A percentile compares a stretch with the other conserved stretches of the same genome.
phyloP scores from a whole-genome alignment of 495 filamentous ascomycete species.

The Bacidia gigantensis region DNA sequence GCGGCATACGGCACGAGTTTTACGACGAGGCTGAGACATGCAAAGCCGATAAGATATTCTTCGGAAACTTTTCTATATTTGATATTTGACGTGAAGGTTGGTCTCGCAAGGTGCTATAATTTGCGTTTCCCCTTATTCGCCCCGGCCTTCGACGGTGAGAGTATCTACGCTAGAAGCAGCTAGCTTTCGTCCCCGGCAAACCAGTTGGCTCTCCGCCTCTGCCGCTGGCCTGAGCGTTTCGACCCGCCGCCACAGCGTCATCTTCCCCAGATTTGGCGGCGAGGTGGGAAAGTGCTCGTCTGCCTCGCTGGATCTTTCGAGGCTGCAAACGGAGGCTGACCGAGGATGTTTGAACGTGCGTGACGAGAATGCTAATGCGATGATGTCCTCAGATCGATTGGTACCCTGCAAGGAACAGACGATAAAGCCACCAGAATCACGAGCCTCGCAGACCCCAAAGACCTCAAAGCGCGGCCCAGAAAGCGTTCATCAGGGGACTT shows the following conservation, averaged over 20 bases:
- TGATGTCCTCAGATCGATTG: too few species aligned
- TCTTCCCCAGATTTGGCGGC: neutral
- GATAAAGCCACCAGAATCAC: neutral
- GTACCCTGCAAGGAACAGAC: neutral
- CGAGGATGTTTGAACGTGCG: neutral
- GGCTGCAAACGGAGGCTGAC: neutral
- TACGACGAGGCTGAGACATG: too few species aligned
- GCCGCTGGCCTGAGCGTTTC: constrained; percentile 1
- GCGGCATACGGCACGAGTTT: too few species aligned
- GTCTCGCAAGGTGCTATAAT: too few species aligned
- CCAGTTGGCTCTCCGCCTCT: neutral
- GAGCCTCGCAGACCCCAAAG: neutral
- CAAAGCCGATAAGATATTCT: too few species aligned
- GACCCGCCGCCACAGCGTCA: neutral
- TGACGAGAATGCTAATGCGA: neutral
- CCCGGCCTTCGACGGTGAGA: neutral
- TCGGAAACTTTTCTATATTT: too few species aligned
- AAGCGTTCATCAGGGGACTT: neutral
- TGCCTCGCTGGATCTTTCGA: neutral
- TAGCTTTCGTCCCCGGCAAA: neutral
- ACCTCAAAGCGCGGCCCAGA: neutral
- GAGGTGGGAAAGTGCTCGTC: too few species aligned
- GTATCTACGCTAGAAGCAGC: neutral
- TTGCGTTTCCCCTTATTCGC: too few species aligned
- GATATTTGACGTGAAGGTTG: too few species aligned